Base-by-base conservation (phyloP, 2,329 filamentous ascomycete genomes). In the Penicillium sp. region DNA sequence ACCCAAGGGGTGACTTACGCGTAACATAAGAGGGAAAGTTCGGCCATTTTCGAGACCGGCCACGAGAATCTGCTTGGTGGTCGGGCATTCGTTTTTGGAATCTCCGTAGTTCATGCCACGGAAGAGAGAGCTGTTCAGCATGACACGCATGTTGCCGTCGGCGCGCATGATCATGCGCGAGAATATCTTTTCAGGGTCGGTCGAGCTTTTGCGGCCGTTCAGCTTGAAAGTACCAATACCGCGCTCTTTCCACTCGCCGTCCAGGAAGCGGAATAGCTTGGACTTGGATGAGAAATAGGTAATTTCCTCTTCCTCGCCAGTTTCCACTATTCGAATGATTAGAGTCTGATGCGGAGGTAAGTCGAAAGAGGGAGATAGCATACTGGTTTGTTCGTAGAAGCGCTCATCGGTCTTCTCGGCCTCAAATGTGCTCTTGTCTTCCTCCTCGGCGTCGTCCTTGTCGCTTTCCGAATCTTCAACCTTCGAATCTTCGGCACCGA, bases 81-180 rank as follows among this genome's bases (percentile, higher is more conserved):
- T 84, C 28, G 89, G 85, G 63, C 87, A 88, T 47, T 75, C 74
- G 45, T 83, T 82, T 38, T 73, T 69, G 4, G 74, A 67, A 57
- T 91, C 84, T 54, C 90, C 86, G 65, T 95, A 90, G 42, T 85
- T 84, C 82, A 95, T 88, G 5, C 85, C 83, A 52, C 89, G 87
- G 54, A 90, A 83, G 53, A 97, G 80, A 1, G 86, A 84, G 1
- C 88, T 90, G 74, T 97, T 97, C 46, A 97, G 78, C 56, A 96
- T 86, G 49, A 97, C 85, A 21, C 90, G 84, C 65, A 92, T 85
- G 1, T 90, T 94, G 54, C 91, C 90, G 65, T 96, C 92, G 61
- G 95, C 90, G 16, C 93, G 87, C 85, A 96, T 91, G 56, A 97
- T 82, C 60, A 97, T 82, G 39, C 93, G 87, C 23, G 87, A 82